A percentile compares a stretch with the other conserved stretches of the same genome.
Conservation (phyloP, 306 rosid species). For the Gynostemma pentaphyllum region DNA sequence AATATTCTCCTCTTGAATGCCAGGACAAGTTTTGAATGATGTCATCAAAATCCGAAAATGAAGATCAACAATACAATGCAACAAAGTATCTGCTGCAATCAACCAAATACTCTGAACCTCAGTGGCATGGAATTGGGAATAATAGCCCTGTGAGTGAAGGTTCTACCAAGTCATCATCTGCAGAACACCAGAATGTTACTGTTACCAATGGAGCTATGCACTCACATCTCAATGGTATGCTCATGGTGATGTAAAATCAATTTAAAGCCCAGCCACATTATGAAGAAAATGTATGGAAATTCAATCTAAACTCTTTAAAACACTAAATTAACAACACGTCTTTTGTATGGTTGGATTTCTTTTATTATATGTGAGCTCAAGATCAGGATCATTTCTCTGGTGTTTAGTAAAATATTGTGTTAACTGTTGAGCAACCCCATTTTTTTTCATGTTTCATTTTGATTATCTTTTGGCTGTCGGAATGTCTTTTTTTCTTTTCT, state of each 20-base stretch:
- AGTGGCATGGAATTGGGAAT: slow-evolving; percentile 47
- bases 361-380: no score
- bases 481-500: no score
- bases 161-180: slow-evolving; percentile 29
- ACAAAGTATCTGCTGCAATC: slow-evolving; percentile 30
- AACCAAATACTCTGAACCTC: slow-evolving; percentile 37
- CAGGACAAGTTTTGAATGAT: slow-evolving; percentile 31
- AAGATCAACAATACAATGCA: slow-evolving; percentile 20
- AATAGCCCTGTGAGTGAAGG: slow-evolving; percentile 14
- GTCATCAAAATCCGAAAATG: slow-evolving; percentile 56
- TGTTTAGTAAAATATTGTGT: no score
- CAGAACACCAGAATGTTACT: slow-evolving; percentile 27
- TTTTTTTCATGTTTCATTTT: no score
- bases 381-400: no score
- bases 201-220: slow-evolving; percentile 21
- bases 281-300: not conserved
- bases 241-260: slow-evolving; percentile 15
- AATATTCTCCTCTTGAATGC: not conserved
- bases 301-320: no score
- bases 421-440: no score
- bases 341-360: no score
- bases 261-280: not conserved
- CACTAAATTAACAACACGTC: no score
- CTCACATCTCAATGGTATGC: slow-evolving; percentile 20
- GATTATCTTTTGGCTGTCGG: no score